Evolutionary conservation across 139 green algal species (phyloP), one percentile per base, ranked within the genome.

Genomic region (Tetraselmis chui): DNA sequence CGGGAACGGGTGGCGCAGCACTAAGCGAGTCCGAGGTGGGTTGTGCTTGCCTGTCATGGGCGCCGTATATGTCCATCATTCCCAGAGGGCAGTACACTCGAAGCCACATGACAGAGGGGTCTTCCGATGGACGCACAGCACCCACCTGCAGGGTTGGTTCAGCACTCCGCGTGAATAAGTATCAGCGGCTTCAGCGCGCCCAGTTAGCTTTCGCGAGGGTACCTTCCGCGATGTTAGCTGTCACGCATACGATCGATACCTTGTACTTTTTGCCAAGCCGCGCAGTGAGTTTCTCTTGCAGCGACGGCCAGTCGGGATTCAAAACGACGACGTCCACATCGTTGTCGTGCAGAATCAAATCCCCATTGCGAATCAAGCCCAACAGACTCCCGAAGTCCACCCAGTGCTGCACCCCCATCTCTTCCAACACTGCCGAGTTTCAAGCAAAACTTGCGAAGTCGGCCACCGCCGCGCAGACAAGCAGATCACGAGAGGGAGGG

Each of bases 321-420:
- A 90, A 78, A 28, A 91, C 76, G 0, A 88, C 87, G 25, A 91
- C 30, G 59, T 91, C 87, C 1, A 88, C 76, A 78, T 92, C 88
- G 80, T 91, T 92, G 80, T 92, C 88, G 80, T 91, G 80, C 27
- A 84, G 75, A 30, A 90, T 90, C 22, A 90, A 67, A 85, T 90
- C 87, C 82, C 45, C 45, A 18, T 18, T 67, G 45, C 45, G 45
- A 5, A 67, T 18, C 45, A 67, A 18, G 45, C 45, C 45, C 45
- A 67, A 18, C 45, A 67, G 45, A 18, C 45, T 67, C 11, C 45
- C 45, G 18, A 67, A 67, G 45, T 67, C 45, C 45, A 67, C 45
- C 45, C 45, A 67, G 45, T 67, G 45, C 45, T 67, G 45, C 45
- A 67, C 45, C 11, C 45, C 45, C 45, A 67, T 5, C 45, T 67